Base-by-base conservation (phyloP, 495 filamentous ascomycete species). In the Penicillium cosmopolitanum region DNA sequence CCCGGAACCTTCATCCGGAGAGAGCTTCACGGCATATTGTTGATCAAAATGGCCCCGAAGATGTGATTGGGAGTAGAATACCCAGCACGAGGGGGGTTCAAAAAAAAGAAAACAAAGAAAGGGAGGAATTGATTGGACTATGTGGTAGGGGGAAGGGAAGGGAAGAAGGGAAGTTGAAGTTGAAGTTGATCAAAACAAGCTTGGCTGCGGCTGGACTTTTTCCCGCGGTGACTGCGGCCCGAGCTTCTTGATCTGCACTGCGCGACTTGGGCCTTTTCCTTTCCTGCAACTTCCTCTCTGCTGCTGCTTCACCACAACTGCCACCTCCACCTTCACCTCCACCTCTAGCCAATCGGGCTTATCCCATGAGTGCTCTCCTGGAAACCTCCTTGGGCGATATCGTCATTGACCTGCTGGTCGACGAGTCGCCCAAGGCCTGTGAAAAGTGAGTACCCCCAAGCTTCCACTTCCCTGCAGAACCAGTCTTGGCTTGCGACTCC, bases 311-410 rank as follows among this genome's bases (percentile, higher is more conserved):
- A 47, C 28, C 38, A 31, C 50, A 10, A 1, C 7, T 47, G 23
- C 23, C 23, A 23, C 48, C 19, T 21, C 19, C 19, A 21, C 48
- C 19, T 21, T 2, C 19, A 21, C 19, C 19, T 21, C 23, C 23
- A 23, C 48, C 40, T n/a, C 7, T 19, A 44, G 4, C 42, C 42
- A 47, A 60, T 50, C 56, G 43, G 44, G 25, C 68, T 33, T n/a
- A 69, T 51, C 21, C 21, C 46, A 90, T 90, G 87, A 87, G 91
- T 56, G 93, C 94, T 10, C 82, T 97, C 34, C 81, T 97, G 16
- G 93, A 97, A 77, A 96, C 94, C 40, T 96, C 90, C 40, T 83
- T 90, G 7, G 93, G 93, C 64, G 93, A 97, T 77, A 88, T 97
- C 68, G 92, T 96, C 63, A 91, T 97, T 69, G 93, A 97, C 74